Conservation (phyloP, 441 rosid genomes). For the Corymbia citriodora region DNA sequence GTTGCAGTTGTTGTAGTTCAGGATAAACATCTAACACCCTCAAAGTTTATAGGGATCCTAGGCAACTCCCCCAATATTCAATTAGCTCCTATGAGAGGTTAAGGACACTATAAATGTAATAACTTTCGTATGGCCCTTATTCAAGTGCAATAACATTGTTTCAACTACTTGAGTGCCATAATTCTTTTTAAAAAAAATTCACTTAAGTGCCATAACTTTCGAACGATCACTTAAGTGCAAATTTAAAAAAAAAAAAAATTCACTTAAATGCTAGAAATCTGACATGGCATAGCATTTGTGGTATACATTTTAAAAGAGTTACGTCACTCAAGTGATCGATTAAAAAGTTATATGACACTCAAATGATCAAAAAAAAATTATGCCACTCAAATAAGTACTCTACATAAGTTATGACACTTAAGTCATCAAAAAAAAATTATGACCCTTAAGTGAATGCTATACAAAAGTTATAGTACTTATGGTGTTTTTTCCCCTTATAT, state of each 20-base stretch:
- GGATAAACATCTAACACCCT: not conserved
- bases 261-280: not conserved
- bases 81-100: not conserved
- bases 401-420: not conserved
- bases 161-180: not conserved
- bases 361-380: not conserved
- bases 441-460: too few relatives aligned
- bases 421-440: too few relatives aligned
- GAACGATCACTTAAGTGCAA: fast-evolving
- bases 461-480: too few relatives aligned
- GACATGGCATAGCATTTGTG: not conserved
- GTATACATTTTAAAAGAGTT: not conserved
- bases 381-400: too few relatives aligned
- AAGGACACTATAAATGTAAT: not conserved
- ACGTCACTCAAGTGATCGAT: not conserved
- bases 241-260: too few relatives aligned
- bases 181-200: not conserved
- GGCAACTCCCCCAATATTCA: not conserved
- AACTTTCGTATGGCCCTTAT: not conserved
- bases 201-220: not conserved
- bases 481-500: not conserved
- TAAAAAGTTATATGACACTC: not conserved
- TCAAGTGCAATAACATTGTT: too few relatives aligned
- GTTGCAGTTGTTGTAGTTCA: too few relatives aligned
- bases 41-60: not conserved